These are phyloP conservation scores for Dianthus caryophyllus DNA, from an alignment of 148 eudicot species.

Conservation along the genomic window DNA sequence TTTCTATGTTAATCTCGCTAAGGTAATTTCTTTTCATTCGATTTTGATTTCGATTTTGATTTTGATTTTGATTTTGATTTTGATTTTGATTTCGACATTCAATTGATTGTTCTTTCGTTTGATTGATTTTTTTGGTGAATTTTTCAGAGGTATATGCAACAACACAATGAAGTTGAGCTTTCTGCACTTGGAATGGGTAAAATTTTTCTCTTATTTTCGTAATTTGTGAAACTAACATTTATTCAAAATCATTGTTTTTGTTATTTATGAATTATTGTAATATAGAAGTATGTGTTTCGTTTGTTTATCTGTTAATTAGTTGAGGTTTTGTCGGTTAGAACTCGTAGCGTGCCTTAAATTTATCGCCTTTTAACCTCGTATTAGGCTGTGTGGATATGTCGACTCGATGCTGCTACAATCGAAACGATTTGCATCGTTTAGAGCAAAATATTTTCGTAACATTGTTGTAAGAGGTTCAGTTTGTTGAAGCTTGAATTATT, in stretches of 20 bases:
- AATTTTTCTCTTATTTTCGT: too few species aligned
- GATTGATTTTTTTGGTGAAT: not conserved
- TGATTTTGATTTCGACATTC: not conserved
- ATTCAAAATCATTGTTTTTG: too few species aligned
- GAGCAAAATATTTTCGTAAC: not conserved
- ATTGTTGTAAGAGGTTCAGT: too few species aligned
- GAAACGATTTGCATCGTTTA: not conserved
- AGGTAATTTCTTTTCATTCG: slow-evolving; percentile 26
- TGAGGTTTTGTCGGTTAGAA: not conserved
- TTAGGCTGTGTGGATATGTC: not conserved
- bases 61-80: not conserved
- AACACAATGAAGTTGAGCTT: slow-evolving; percentile 54
- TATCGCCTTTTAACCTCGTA: not conserved
- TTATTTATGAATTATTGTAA: too few species aligned
- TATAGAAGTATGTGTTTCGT: too few species aligned
- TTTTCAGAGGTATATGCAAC: slow-evolving; percentile 58
- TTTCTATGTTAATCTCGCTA: slow-evolving; percentile 67
- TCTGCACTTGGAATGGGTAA: slow-evolving; percentile 72
- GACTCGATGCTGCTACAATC: not conserved
- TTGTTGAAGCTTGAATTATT: not conserved
- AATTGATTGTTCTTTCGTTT: not conserved
- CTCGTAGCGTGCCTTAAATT: not conserved
- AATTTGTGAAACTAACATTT: not conserved
- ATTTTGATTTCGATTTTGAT: not conserved
- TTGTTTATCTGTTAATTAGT: too few species aligned